A percentile compares a stretch with the other conserved stretches of the same genome.
Evolutionary conservation across 495 filamentous ascomycete genomes (phyloP).

Genomic region (Penicillium riverlandense): DNA sequence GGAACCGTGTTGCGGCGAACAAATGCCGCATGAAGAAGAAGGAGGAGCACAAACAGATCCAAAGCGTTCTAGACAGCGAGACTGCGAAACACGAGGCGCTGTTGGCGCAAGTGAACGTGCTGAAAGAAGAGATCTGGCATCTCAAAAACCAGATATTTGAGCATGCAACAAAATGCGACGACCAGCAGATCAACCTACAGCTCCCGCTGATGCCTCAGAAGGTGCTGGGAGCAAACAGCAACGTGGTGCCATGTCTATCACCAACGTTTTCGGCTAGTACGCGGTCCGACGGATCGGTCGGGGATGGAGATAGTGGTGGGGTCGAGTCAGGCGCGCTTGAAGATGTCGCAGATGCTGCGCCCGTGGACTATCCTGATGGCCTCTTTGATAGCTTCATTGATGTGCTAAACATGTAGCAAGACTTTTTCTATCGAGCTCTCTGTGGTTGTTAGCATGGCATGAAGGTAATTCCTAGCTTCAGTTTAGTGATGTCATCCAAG

Average conservation of each 20-base stretch:
- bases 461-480: too few species aligned
- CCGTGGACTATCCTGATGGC: too few species aligned
- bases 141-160: constrained; percentile 3
- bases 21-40: constrained; percentile 4
- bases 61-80: neutral
- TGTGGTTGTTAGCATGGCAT: too few species aligned
- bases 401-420: too few species aligned
- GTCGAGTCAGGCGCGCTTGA: neutral
- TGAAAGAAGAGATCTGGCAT: constrained; percentile 1
- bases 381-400: too few species aligned
- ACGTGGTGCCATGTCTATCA: neutral
- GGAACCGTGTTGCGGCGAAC: constrained; percentile 2
- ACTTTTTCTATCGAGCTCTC: too few species aligned
- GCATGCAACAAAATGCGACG: constrained; percentile 1
- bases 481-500: too few species aligned
- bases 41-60: constrained; percentile 2
- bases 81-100: neutral
- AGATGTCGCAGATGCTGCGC: too few species aligned
- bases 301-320: neutral
- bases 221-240: neutral
- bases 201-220: neutral
- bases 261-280: constrained; percentile 2
- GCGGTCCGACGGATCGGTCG: neutral
- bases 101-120: neutral
- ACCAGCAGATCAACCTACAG: neutral